A percentile compares a stretch with the other conserved stretches of the same genome.
phyloP scores from a whole-genome alignment of 177 flowering plant species.

The Vitis hybrid region DNA sequence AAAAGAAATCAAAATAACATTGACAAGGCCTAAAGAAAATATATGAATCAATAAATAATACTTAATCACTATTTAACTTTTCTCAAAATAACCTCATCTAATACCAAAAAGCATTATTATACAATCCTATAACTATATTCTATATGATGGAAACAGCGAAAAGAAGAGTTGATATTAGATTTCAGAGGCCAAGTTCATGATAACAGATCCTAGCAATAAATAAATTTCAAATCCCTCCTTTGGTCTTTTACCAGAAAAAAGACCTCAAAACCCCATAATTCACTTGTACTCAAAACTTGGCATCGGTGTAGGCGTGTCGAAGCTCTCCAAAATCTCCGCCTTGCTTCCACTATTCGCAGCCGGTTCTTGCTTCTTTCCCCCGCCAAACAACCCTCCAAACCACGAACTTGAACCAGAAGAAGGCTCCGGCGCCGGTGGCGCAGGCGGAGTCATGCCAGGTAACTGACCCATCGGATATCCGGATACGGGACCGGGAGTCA shows the following conservation, averaged over 20 bases:
- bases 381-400: constrained; percentile 67
- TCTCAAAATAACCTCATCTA: no score
- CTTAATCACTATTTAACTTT: no score
- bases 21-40: no score
- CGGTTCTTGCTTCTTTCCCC: constrained; percentile 38
- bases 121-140: not conserved
- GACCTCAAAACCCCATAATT: constrained; percentile 7
- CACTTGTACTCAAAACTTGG: constrained; percentile 66
- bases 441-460: constrained; percentile 12
- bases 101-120: not conserved
- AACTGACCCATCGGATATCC: constrained; percentile 21
- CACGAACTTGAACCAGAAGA: constrained; percentile 34
- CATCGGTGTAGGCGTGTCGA: constrained; percentile 56
- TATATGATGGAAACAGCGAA: not conserved
- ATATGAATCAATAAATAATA: no score
- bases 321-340: constrained; percentile 68
- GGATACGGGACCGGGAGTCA: constrained; percentile 22
- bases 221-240: constrained; percentile 2
- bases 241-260: not conserved
- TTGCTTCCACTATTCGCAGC: constrained; percentile 35
- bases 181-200: not conserved
- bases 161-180: not conserved
- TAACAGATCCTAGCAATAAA: not conserved
- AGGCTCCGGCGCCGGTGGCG: not conserved
- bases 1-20: no score